Conservation (phyloP, 805 yeast genomes). For the Myxozyma sirexii region DNA sequence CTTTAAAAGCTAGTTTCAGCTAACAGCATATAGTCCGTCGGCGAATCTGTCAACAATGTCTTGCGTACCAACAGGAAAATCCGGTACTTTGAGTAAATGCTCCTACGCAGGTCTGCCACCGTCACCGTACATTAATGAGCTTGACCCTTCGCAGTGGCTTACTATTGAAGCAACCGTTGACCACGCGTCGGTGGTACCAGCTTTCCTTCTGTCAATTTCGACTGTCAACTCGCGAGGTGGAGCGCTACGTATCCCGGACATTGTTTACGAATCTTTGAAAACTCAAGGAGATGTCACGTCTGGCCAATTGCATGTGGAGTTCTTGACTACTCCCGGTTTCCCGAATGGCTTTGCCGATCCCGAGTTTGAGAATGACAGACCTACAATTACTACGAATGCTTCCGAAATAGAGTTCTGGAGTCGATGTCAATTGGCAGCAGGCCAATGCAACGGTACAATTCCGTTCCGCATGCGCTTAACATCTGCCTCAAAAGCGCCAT, state of each 20-base stretch:
- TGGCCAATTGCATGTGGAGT: neutral
- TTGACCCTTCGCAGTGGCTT: constrained; percentile 11
- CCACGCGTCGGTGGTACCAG: neutral
- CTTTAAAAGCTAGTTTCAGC: neutral
- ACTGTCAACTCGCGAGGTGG: constrained; percentile 16
- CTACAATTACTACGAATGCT: neutral
- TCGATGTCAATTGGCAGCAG: constrained; percentile 15
- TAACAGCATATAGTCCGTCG: constrained; percentile 17
- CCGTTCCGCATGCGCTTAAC: constrained; percentile 15
- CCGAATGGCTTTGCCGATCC: neutral
- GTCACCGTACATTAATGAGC: constrained; percentile 3
- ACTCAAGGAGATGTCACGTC: neutral
- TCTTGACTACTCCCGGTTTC: constrained; percentile 9
- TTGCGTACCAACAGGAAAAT: constrained; percentile 7
- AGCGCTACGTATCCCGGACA: constrained; percentile 10
- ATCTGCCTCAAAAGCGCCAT: neutral
- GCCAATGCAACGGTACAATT: constrained; percentile 9
- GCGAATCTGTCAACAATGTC: neutral
- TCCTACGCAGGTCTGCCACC: constrained; percentile 20
- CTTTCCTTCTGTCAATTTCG: constrained; percentile 1
- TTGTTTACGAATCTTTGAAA: neutral
- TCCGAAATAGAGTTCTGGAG: constrained; percentile 17
- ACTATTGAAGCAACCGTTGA: constrained; percentile 7
- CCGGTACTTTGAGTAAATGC: constrained; percentile 16
- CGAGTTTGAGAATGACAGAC: neutral